Conservation (phyloP, 257 asterid species). For the Solanum habrochaites region DNA sequence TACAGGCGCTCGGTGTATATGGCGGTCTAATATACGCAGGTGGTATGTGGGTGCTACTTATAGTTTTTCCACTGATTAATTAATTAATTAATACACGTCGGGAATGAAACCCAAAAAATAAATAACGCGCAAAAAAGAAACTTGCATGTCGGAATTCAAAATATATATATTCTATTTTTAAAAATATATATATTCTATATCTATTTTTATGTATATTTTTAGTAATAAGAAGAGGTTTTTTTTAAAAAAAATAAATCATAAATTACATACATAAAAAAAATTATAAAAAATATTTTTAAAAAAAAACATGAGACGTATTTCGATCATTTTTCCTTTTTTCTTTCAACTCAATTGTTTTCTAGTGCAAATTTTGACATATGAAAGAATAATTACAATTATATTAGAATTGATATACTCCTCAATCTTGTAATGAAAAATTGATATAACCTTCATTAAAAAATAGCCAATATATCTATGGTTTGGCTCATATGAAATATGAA, state of each 20-base stretch:
- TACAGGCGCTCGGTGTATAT: background rate
- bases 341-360: background rate
- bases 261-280: no score
- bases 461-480: fast-evolving
- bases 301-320: no score
- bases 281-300: no score
- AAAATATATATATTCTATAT: no score
- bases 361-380: background rate
- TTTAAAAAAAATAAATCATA: no score
- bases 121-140: no score
- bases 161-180: no score
- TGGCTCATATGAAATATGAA: background rate
- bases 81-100: background rate
- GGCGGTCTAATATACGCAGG: background rate
- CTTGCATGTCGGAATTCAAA: no score
- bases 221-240: no score
- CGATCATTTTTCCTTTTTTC: background rate
- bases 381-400: no score
- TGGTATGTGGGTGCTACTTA: background rate
- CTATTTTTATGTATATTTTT: no score
- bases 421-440: background rate
- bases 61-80: background rate
- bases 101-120: background rate
- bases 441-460: no score
- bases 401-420: background rate